These are phyloP conservation scores for Moringa oleifera DNA, from an alignment of 345 rosid genomes.

Conservation along the genomic window DNA sequence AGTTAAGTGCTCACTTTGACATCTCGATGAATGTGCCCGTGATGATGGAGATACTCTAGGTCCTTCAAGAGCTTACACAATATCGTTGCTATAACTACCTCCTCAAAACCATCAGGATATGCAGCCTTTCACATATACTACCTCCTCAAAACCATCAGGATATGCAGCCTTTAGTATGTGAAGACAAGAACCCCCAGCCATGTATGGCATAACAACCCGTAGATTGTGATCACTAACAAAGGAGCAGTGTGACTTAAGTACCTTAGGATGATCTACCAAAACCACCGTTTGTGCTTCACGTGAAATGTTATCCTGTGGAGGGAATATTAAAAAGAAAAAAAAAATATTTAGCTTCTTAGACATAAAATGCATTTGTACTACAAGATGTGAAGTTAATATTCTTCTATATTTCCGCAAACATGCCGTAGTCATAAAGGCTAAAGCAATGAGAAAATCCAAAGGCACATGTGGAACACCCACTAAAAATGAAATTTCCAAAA, in stretches of 20 bases:
- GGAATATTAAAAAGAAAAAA: background rate
- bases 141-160: too few species aligned
- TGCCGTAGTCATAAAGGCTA: background rate
- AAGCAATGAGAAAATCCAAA: too few species aligned
- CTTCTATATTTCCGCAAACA: background rate
- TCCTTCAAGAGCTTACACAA: constrained; percentile 81
- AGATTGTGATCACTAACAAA: constrained; percentile 77
- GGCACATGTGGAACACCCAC: too few species aligned
- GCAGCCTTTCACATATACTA: too few species aligned
- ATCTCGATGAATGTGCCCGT: constrained; percentile 97
- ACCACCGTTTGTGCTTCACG: constrained; percentile 97
- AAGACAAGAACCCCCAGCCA: constrained; percentile 97
- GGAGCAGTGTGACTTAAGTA: constrained; percentile 83
- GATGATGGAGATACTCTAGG: constrained; percentile 94
- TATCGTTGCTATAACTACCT: constrained; percentile 71
- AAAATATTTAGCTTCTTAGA: background rate
- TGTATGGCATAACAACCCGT: constrained; percentile 98
- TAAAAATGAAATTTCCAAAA: too few species aligned
- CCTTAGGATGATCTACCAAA: constrained; percentile 87
- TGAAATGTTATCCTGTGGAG: constrained; percentile 59
- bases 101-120: constrained; percentile 96
- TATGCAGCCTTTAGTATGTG: constrained; percentile 90
- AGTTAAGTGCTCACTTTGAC: too few species aligned
- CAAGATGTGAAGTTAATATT: background rate
- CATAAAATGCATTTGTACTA: background rate